phyloP scores from a whole-genome alignment of 2,329 filamentous ascomycete genomes.

The Alternaria sp. region DNA sequence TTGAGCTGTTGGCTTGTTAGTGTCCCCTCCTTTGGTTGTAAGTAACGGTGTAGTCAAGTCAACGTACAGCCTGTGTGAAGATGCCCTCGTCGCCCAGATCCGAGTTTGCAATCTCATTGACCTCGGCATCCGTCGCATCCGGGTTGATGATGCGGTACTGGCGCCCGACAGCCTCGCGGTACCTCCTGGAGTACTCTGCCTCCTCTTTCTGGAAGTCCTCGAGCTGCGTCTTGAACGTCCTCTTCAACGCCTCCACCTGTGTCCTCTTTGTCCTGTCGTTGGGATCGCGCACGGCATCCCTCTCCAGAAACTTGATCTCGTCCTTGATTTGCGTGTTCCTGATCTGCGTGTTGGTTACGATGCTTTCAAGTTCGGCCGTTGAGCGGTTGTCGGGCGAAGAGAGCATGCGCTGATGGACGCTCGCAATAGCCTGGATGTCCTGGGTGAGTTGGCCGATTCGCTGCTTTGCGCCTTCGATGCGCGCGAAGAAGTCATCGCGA shows the following conservation, averaged over 20 bases:
- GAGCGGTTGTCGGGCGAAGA: constrained; percentile 66
- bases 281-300: constrained; percentile 71
- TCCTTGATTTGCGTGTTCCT: constrained; percentile 72
- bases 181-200: constrained; percentile 72
- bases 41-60: background rate
- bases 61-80: constrained; percentile 80
- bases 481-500: constrained; percentile 72
- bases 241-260: constrained; percentile 74
- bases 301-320: constrained; percentile 78
- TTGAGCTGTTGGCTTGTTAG: constrained; percentile 65
- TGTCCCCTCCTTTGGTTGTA: background rate
- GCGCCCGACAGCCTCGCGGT: constrained; percentile 78
- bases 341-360: constrained; percentile 71
- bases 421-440: constrained; percentile 72
- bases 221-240: constrained; percentile 75
- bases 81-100: constrained; percentile 82
- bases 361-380: constrained; percentile 68
- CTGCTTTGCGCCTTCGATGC: constrained; percentile 71
- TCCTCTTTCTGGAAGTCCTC: constrained; percentile 76
- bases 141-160: constrained; percentile 86
- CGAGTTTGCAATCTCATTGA: constrained; percentile 71
- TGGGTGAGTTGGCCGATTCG: constrained; percentile 72
- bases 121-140: constrained; percentile 76
- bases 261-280: constrained; percentile 72
- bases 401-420: constrained; percentile 75